phyloP scores from a whole-genome alignment of 306 rosid genomes.

The Betula pendula region DNA sequence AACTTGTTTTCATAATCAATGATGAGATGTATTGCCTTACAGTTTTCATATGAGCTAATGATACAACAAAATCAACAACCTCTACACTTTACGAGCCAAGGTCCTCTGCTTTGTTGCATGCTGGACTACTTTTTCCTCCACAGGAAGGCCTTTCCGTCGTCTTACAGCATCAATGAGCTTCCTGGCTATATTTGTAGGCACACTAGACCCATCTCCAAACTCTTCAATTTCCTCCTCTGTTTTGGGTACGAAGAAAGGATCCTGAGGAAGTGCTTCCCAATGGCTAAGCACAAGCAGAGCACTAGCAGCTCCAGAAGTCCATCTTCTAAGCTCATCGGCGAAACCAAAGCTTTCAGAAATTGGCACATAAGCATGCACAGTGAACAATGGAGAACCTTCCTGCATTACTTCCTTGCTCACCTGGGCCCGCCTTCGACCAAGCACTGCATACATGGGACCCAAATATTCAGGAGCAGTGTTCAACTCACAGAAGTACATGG shows the following conservation, averaged over 20 bases:
- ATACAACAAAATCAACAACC: not conserved
- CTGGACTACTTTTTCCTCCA: conserved; percentile 90
- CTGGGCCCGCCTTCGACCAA: conserved; percentile 74
- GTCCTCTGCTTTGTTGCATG: conserved; percentile 96
- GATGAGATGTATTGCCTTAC: conserved; percentile 5
- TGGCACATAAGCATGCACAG: conserved; percentile 87
- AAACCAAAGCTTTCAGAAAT: conserved; percentile 93
- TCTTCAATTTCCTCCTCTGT: conserved; percentile 92
- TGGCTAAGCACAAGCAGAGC: conserved; percentile 89
- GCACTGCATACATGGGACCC: conserved; percentile 89
- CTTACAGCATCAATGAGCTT: conserved; percentile 74
- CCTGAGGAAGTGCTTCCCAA: conserved; percentile 86
- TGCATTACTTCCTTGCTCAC: conserved; percentile 91
- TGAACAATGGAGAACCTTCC: conserved; percentile 92
- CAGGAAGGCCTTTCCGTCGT: conserved; percentile 82
- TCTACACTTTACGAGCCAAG: conserved; percentile 78
- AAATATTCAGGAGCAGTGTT: conserved; percentile 72
- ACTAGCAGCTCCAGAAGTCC: conserved; percentile 88
- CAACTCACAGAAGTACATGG: conserved; percentile 90
- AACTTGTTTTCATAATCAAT: not conserved
- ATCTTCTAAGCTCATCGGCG: conserved; percentile 79
- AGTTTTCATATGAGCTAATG: not conserved
- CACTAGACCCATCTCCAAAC: conserved; percentile 92
- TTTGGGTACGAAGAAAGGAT: conserved; percentile 92
- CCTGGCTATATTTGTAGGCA: conserved; percentile 90